phyloP scores from a whole-genome alignment of 495 filamentous ascomycete species.

The Aspergillus hancockii region DNA sequence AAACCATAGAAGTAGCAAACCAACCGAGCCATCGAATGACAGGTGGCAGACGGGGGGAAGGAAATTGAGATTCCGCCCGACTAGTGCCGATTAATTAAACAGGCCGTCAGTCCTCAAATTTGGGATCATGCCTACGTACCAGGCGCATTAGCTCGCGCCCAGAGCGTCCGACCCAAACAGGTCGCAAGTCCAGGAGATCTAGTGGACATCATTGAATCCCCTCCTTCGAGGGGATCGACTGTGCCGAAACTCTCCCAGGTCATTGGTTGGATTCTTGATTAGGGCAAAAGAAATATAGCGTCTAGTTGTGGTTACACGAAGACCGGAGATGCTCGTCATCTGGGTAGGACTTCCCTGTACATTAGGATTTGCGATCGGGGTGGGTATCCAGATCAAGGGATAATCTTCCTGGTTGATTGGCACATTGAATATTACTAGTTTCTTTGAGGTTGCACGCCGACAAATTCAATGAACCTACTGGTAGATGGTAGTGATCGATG shows the following conservation, averaged over 20 bases:
- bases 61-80: constrained; percentile 1
- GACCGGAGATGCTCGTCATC: constrained; percentile 4
- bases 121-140: not conserved
- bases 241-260: not conserved
- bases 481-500: not conserved
- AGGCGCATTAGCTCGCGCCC: not conserved
- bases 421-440: not conserved
- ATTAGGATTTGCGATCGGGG: not conserved
- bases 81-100: not conserved
- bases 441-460: not conserved
- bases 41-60: not conserved
- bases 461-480: not conserved
- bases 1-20: too few species aligned
- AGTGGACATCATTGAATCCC: not conserved
- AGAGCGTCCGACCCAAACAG: not conserved
- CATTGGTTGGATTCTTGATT: not conserved
- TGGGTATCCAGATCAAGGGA: not conserved
- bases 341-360: not conserved
- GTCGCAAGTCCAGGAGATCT: not conserved
- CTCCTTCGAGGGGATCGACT: not conserved
- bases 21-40: not conserved
- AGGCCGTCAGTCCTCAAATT: not conserved
- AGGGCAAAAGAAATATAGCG: not conserved
- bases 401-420: not conserved
- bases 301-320: constrained; percentile 3